A percentile compares a stretch with the other conserved stretches of the same genome.
Conservation (phyloP, 2,329 filamentous ascomycete species). For the Endothia cerciana region DNA sequence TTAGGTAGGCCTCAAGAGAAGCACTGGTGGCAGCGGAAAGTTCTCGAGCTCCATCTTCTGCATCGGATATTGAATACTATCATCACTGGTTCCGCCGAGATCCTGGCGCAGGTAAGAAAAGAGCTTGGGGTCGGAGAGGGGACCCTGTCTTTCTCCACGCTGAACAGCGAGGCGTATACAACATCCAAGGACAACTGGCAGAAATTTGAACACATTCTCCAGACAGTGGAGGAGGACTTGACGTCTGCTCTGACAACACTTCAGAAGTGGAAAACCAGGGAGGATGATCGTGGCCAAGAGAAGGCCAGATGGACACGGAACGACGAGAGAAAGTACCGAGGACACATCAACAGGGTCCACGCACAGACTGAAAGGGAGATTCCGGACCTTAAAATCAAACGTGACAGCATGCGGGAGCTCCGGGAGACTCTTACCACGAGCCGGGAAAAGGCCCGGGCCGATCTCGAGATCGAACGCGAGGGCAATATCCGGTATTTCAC, state of each 20-base stretch:
- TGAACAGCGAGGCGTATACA: background rate
- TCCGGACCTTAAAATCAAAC: constrained; percentile 2
- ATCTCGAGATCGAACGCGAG: constrained; percentile 28
- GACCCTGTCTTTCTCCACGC: background rate
- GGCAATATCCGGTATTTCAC: constrained; percentile 41
- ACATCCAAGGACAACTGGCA: constrained; percentile 12
- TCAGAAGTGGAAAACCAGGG: constrained; percentile 34
- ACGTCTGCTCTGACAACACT: background rate
- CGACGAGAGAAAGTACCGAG: constrained; percentile 39
- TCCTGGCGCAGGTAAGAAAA: background rate
- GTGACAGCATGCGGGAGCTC: constrained; percentile 12
- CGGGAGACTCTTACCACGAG: background rate
- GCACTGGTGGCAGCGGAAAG: constrained; percentile 36
- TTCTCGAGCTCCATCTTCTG: constrained; percentile 37
- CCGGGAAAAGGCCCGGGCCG: constrained; percentile 25
- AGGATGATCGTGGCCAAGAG: constrained; percentile 34
- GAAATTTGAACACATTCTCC: constrained; percentile 13
- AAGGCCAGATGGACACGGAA: constrained; percentile 39
- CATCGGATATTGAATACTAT: constrained; percentile 29
- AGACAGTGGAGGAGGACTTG: constrained; percentile 13
- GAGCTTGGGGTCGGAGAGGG: constrained; percentile 11
- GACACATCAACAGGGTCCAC: constrained; percentile 23
- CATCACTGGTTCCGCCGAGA: background rate
- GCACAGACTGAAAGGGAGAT: constrained; percentile 13
- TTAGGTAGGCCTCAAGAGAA: constrained; percentile 14